A percentile compares a stretch with the other conserved stretches of the same genome.
Evolutionary conservation across 2,329 filamentous ascomycete genomes (phyloP).

Genomic region (Sclerotinia borealis): DNA sequence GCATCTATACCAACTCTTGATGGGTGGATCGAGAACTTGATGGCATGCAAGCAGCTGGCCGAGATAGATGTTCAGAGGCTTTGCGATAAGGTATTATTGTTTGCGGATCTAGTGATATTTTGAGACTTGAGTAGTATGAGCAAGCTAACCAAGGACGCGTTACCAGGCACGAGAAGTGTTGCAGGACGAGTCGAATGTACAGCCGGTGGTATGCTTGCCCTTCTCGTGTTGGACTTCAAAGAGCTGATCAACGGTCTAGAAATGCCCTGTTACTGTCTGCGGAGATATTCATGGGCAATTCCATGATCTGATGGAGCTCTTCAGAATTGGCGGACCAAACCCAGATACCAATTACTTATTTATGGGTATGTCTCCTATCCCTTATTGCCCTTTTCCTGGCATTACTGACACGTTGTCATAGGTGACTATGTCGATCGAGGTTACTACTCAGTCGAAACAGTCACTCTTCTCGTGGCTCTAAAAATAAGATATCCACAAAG

Average conservation of each 20-base stretch:
- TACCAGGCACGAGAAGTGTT: conserved; percentile 88
- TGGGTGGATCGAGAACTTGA: conserved; percentile 97
- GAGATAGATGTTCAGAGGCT: conserved; percentile 93
- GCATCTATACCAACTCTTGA: conserved; percentile 89
- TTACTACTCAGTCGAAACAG: conserved; percentile 98
- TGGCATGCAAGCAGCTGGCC: conserved; percentile 96
- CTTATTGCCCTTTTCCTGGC: not conserved
- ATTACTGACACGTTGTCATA: conserved; percentile 35
- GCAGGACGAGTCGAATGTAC: conserved; percentile 96
- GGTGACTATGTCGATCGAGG: conserved; percentile 98
- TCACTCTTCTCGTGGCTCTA: conserved; percentile 89
- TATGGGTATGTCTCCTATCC: conserved; percentile 64
- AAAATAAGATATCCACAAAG: conserved; percentile 97
- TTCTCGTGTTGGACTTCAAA: conserved; percentile 27
- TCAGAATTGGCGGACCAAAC: conserved; percentile 97
- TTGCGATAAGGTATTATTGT: conserved; percentile 80
- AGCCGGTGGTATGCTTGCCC: conserved; percentile 74
- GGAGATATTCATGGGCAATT: conserved; percentile 99
- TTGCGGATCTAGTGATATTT: conserved; percentile 12
- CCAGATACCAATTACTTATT: conserved; percentile 99
- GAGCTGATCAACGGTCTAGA: conserved; percentile 45
- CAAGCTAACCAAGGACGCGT: conserved; percentile 6
- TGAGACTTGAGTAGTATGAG: conserved; percentile 1
- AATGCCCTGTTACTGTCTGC: conserved; percentile 98
- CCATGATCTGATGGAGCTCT: conserved; percentile 98